phyloP scores from a whole-genome alignment of 139 green algal species.

The Tetratostichococcus sp. region DNA sequence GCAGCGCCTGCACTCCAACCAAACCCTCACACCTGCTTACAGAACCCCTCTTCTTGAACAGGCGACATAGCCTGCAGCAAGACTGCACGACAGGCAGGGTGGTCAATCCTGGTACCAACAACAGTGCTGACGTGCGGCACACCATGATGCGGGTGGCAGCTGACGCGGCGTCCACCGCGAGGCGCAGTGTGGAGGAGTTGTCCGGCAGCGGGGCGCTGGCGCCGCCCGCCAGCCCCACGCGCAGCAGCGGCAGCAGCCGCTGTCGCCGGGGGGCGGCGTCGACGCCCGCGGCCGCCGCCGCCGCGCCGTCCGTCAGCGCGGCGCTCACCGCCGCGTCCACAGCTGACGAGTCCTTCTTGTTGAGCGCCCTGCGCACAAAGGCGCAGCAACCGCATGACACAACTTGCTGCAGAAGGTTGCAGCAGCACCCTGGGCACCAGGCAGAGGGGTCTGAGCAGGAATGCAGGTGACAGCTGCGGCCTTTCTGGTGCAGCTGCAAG shows the following conservation, averaged over 20 bases:
- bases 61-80: too few relatives aligned
- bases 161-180: slow-evolving; percentile 26
- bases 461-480: too few relatives aligned
- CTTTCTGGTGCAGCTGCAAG: too few relatives aligned
- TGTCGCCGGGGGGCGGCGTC: background rate
- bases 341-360: slow-evolving; percentile 35
- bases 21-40: too few relatives aligned
- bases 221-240: slow-evolving; percentile 20
- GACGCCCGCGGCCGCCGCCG: background rate
- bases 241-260: background rate
- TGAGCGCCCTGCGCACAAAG: slow-evolving; percentile 38
- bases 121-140: too few relatives aligned
- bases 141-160: slow-evolving; percentile 44
- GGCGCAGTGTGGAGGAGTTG: background rate
- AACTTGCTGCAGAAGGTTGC: too few relatives aligned
- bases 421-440: too few relatives aligned
- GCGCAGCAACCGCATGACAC: too few relatives aligned
- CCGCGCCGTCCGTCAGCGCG: slow-evolving; percentile 6
- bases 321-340: slow-evolving; percentile 40
- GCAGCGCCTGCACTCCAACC: slow-evolving; percentile 11
- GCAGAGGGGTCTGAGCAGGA: too few relatives aligned
- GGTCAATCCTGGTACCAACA: too few relatives aligned
- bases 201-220: slow-evolving; percentile 15
- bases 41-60: too few relatives aligned
- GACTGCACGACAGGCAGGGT: too few relatives aligned